These are phyloP conservation scores for Metschnikowia hibisci DNA, from an alignment of 805 yeast species.

Conservation along the genomic window DNA sequence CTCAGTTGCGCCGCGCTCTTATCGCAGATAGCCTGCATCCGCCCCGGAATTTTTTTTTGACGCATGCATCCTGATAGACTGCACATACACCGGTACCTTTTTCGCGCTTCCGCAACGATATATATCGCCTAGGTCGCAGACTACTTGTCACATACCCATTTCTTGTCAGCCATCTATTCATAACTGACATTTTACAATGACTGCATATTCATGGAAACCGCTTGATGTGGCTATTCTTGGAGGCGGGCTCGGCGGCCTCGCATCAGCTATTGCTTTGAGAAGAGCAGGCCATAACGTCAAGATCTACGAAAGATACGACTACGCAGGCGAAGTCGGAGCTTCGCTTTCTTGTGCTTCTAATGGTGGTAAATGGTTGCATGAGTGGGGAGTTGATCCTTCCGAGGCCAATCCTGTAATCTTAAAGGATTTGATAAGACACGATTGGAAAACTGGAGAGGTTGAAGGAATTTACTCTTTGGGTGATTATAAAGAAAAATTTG, in stretches of 20 bases:
- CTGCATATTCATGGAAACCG: conserved; percentile 2
- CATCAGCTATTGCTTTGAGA: conserved; percentile 9
- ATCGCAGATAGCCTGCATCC: too few species aligned
- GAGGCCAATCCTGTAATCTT: conserved; percentile 24
- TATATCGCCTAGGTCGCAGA: too few species aligned
- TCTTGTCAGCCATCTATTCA: too few species aligned
- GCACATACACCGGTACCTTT: not conserved
- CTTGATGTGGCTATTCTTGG: conserved; percentile 16
- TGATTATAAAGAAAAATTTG: conserved; percentile 24
- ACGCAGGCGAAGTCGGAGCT: conserved; percentile 12
- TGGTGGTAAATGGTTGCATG: conserved; percentile 25
- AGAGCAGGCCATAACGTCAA: conserved; percentile 11
- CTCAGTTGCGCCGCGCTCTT: too few species aligned
- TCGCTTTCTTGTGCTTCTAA: conserved; percentile 28
- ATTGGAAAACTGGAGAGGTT: conserved; percentile 22
- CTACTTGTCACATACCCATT: too few species aligned
- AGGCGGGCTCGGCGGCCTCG: conserved; percentile 13
- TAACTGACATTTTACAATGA: too few species aligned
- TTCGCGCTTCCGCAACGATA: not conserved
- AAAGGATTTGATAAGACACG: conserved; percentile 20
- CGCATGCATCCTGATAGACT: conserved; percentile 1
- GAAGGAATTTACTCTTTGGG: conserved; percentile 23
- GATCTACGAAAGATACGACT: conserved; percentile 5
- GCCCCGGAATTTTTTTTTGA: too few species aligned
- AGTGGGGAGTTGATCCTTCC: conserved; percentile 23